These are phyloP conservation scores for Penicillium cinerascens DNA, from an alignment of 495 filamentous ascomycete genomes.

Conservation along the genomic window DNA sequence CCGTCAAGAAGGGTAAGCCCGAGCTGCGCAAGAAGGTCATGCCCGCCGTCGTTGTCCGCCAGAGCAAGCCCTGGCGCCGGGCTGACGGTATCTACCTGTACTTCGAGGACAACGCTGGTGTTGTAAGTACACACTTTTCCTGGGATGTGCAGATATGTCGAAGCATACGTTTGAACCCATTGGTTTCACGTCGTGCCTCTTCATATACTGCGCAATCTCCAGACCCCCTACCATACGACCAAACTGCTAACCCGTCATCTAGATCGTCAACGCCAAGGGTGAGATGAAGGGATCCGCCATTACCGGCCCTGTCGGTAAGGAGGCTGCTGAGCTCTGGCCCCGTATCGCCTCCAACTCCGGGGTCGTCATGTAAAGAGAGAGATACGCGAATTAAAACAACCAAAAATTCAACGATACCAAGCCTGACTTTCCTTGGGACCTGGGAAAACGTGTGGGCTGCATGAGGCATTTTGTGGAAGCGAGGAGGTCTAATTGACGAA, in stretches of 20 bases:
- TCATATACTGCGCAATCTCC: not conserved
- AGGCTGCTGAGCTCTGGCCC: constrained; percentile 99
- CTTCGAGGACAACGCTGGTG: constrained; percentile 99
- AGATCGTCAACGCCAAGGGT: constrained; percentile 99
- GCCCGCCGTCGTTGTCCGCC: constrained; percentile 95
- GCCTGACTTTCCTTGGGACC: constrained; percentile 32
- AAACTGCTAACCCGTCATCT: not conserved
- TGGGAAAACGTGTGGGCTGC: constrained; percentile 25
- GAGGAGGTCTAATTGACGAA: constrained; percentile 27
- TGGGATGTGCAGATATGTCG: not conserved
- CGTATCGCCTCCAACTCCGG: constrained; percentile 99
- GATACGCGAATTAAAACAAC: constrained; percentile 29
- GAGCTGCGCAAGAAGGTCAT: constrained; percentile 99
- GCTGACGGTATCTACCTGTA: constrained; percentile 97
- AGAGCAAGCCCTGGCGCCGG: constrained; percentile 98
- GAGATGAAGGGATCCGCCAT: constrained; percentile 99
- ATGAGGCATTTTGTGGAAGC: constrained; percentile 29
- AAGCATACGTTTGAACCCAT: not conserved
- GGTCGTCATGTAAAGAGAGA: constrained; percentile 89
- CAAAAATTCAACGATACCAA: constrained; percentile 44
- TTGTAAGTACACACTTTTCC: constrained; percentile 58
- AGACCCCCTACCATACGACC: not conserved
- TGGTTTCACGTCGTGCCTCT: not conserved
- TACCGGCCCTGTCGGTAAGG: constrained; percentile 98
- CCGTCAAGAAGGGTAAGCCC: constrained; percentile 99